phyloP scores from a whole-genome alignment of 306 rosid genomes.

The Malus fusca region DNA sequence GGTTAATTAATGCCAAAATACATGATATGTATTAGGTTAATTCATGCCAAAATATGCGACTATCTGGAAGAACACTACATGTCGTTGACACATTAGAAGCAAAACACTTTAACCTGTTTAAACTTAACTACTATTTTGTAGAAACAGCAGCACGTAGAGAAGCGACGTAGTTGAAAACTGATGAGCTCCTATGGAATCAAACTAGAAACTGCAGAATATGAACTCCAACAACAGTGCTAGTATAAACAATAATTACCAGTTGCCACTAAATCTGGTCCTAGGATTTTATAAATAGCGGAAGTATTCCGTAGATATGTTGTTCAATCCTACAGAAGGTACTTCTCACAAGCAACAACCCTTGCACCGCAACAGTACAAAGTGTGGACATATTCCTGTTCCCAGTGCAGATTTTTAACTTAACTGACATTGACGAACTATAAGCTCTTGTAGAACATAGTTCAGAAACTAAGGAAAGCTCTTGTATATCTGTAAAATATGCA shows the following conservation, averaged over 20 bases:
- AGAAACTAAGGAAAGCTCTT: not conserved
- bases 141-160: not conserved
- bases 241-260: not conserved
- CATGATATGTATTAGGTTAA: too few species aligned
- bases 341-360: too few species aligned
- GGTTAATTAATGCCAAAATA: not conserved
- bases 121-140: not conserved
- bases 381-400: too few species aligned
- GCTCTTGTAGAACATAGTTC: not conserved
- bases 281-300: too few species aligned
- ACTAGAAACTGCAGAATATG: not conserved
- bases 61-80: not conserved
- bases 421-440: too few species aligned
- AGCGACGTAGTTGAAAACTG: not conserved
- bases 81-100: not conserved
- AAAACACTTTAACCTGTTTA: not conserved
- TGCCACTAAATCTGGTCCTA: too few species aligned
- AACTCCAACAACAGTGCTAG: not conserved
- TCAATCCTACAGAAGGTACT: not conserved
- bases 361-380: not conserved
- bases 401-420: too few species aligned
- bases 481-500: not conserved
- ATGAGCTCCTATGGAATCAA: not conserved
- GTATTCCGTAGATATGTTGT: not conserved
- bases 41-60: not conserved